A percentile compares a stretch with the other conserved stretches of the same genome.
These are phyloP conservation scores for Spiraea crenata DNA, from an alignment of 331 rosid species.

Conservation along the genomic window DNA sequence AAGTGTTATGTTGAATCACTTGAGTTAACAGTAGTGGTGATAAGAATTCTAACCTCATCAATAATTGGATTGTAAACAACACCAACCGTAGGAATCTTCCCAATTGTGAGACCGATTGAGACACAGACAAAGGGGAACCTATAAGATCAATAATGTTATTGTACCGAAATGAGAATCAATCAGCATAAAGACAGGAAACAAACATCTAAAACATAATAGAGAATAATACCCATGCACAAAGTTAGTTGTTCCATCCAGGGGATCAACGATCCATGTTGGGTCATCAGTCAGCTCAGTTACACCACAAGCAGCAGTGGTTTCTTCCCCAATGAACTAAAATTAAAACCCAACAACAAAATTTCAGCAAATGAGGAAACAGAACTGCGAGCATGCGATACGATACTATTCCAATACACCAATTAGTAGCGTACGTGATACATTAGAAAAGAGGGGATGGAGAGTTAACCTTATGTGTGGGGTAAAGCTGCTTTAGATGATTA, in stretches of 20 bases:
- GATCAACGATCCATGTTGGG: slow-evolving; percentile 98
- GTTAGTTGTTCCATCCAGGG: slow-evolving; percentile 96
- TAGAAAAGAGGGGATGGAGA: neutral
- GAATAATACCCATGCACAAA: slow-evolving; percentile 87
- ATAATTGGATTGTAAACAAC: slow-evolving; percentile 96
- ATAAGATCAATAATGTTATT: slow-evolving; percentile 8
- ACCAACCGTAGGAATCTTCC: slow-evolving; percentile 75
- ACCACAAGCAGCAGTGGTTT: slow-evolving; percentile 91
- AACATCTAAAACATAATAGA: slow-evolving; percentile 21
- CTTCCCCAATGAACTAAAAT: slow-evolving; percentile 90
- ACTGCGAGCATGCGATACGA: neutral
- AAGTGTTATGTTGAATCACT: slow-evolving; percentile 1
- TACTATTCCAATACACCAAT: neutral
- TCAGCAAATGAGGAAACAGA: neutral
- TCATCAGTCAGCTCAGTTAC: slow-evolving; percentile 81
- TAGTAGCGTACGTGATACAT: neutral
- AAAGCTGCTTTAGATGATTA: slow-evolving; percentile 68
- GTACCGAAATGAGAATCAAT: neutral
- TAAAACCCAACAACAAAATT: slow-evolving; percentile 9
- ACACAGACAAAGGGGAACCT: slow-evolving; percentile 97
- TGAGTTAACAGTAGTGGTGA: neutral
- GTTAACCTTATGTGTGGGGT: slow-evolving; percentile 85
- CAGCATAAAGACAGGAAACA: slow-evolving; percentile 2
- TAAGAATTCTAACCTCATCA: slow-evolving; percentile 64
- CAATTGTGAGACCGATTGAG: slow-evolving; percentile 93